phyloP scores from a whole-genome alignment of 441 rosid species.

The Pelargonium australe region DNA sequence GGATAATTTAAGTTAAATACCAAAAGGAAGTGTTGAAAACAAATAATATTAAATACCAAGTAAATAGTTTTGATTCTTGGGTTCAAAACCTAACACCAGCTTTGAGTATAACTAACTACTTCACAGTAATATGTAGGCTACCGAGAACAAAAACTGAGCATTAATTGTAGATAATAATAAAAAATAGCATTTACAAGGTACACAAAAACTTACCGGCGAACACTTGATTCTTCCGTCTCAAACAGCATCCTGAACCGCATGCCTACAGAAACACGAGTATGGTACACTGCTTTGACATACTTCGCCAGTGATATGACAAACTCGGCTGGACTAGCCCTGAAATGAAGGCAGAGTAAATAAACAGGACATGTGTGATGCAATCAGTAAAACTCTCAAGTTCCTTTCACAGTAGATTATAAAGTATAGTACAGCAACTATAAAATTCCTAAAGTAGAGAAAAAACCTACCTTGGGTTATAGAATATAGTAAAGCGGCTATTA shows the following conservation, averaged over 20 bases:
- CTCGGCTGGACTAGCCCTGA: constrained; percentile 97
- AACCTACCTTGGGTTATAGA: constrained; percentile 84
- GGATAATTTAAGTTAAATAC: no score
- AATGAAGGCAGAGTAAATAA: constrained; percentile 3
- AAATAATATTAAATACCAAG: no score
- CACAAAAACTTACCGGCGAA: constrained; percentile 56
- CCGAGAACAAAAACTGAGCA: no score
- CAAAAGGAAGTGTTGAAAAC: no score
- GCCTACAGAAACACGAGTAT: constrained; percentile 95
- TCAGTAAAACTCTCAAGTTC: background rate
- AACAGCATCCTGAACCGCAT: constrained; percentile 99
- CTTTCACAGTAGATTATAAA: background rate
- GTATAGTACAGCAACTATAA: background rate
- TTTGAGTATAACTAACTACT: no score
- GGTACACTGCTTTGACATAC: constrained; percentile 85
- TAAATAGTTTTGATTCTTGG: no score
- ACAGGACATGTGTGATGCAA: background rate
- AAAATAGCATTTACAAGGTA: no score
- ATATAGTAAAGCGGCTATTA: constrained; percentile 87
- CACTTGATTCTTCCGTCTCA: constrained; percentile 98
- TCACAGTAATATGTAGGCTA: no score
- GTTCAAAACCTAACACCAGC: no score
- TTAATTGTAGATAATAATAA: no score
- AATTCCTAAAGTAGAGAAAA: constrained; percentile 2
- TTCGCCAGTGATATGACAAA: constrained; percentile 82